A percentile compares a stretch with the other conserved stretches of the same genome.
These are phyloP conservation scores for Emiliania huxleyi DNA, from an alignment of 78 protist genomes.

Conservation along the genomic window DNA sequence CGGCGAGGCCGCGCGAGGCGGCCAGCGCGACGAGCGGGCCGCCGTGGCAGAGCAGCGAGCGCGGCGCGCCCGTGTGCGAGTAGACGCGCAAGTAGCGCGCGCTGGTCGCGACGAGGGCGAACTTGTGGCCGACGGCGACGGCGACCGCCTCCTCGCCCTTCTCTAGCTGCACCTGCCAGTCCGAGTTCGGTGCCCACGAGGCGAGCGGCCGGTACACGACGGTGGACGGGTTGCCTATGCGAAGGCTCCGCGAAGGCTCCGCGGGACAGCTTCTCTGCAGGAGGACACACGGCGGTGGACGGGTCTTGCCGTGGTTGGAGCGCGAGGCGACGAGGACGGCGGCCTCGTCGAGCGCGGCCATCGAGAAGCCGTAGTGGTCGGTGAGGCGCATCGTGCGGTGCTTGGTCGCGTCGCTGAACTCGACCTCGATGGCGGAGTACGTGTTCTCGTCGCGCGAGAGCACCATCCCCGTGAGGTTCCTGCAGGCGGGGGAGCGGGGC, in stretches of 20 bases:
- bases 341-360: slow-evolving; percentile 15
- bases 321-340: background rate
- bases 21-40: background rate
- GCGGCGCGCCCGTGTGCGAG: slow-evolving; percentile 26
- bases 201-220: background rate
- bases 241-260: no score
- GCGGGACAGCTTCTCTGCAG: no score
- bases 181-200: slow-evolving; percentile 11
- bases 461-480: background rate
- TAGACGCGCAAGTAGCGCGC: background rate
- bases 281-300: background rate
- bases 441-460: slow-evolving; percentile 10
- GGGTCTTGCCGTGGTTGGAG: background rate
- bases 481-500: no score
- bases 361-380: slow-evolving; percentile 7
- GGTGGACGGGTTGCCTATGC: slow-evolving; percentile 20
- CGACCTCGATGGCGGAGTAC: background rate
- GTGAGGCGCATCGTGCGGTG: background rate
- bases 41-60: background rate
- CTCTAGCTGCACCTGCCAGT: slow-evolving; percentile 3
- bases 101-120: background rate
- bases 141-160: slow-evolving; percentile 5
- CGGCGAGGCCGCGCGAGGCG: background rate
- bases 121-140: background rate
- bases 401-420: background rate